Evolutionary conservation across 2,329 filamentous ascomycete species (phyloP), one percentile per base, ranked within the genome.

Genomic region (Aspergillus pseudotamarii): DNA sequence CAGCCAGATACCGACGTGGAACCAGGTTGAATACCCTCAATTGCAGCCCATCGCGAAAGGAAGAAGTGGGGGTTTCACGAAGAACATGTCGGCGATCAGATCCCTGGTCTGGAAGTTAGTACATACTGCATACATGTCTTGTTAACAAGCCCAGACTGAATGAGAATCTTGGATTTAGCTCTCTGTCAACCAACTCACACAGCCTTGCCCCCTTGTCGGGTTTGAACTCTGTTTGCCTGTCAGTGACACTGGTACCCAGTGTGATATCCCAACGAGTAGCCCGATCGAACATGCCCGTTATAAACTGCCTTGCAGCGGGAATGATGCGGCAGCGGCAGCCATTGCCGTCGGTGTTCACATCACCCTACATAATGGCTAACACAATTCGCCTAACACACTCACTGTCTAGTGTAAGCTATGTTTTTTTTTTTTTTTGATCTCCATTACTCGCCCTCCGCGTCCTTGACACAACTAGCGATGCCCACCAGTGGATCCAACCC

Each of bases 381-480:
- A 54, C 56, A 59, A 38, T 50, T 46, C 21, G 38, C 43, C 32
- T 50, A 30, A n/a, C 46, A 6, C 26, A 21, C 51, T 30, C 26
- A n/a, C 46, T 46, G 12, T 58, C 58, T 51, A 59, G 71, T 67
- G 68, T 66, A 72, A 70, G 66, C 68, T 71, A 68, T 54, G 58
- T 36, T 58, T 61, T 57, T 61, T 59, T 54, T 56, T 36, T 58
- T 61, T 57, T 61, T 59, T 59, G 61, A 64, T 64, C 38, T 58
- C 51, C 43, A 63, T 56, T 55, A 54, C 64, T 61, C 65, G 43
- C 32, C 58, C 61, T 60, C 63, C 58, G 62, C 57, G 63, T 62
- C 63, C 48, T 66, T 71, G 68, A 69, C 69, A 72, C 67, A 61
- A 67, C 56, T 61, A 67, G 57, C 61, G 54, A 56, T 64, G 34